Evolutionary conservation across 1,284 basidiomycete species (phyloP).

Genomic region (Ceratobasidium sp.): DNA sequence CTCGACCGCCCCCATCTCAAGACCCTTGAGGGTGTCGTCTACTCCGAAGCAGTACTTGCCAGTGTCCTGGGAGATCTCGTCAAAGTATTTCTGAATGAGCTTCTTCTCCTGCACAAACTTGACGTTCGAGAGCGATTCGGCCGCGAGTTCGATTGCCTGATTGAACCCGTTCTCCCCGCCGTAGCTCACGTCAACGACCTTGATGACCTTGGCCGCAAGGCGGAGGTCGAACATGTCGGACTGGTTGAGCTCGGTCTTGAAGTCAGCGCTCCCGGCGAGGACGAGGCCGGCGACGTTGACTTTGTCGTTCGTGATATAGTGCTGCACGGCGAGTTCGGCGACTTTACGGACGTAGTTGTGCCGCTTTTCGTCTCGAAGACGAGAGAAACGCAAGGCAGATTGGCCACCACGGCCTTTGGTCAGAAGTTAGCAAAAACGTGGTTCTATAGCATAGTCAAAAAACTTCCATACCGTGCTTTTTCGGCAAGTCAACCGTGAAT

Average conservation of each 20-base stretch:
- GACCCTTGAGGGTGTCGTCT: constrained; percentile 95
- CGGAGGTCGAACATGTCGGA: constrained; percentile 97
- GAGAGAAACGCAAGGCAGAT: constrained; percentile 99
- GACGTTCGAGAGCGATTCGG: constrained; percentile 96
- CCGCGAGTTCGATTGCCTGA: constrained; percentile 96
- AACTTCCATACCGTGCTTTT: constrained; percentile 81
- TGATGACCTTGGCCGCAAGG: constrained; percentile 90
- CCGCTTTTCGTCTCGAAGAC: constrained; percentile 98
- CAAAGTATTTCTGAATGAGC: constrained; percentile 98
- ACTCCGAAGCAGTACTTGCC: constrained; percentile 99
- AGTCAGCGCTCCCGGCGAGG: constrained; percentile 97
- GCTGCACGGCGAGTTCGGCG: constrained; percentile 95
- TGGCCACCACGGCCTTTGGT: constrained; percentile 90
- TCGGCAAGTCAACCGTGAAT: constrained; percentile 98
- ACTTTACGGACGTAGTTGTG: constrained; percentile 99
- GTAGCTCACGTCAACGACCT: constrained; percentile 98
- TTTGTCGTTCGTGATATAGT: constrained; percentile 98
- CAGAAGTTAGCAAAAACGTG: not conserved
- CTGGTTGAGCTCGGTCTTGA: constrained; percentile 97
- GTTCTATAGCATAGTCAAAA: not conserved
- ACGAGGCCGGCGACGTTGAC: constrained; percentile 98
- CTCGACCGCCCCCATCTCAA: constrained; percentile 97
- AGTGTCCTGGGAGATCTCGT: constrained; percentile 98
- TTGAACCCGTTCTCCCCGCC: constrained; percentile 99
- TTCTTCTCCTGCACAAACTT: constrained; percentile 99